Evolutionary conservation across 345 rosid genomes (phyloP), one percentile per base, ranked within the genome.

Genomic region (Salix exigua): DNA sequence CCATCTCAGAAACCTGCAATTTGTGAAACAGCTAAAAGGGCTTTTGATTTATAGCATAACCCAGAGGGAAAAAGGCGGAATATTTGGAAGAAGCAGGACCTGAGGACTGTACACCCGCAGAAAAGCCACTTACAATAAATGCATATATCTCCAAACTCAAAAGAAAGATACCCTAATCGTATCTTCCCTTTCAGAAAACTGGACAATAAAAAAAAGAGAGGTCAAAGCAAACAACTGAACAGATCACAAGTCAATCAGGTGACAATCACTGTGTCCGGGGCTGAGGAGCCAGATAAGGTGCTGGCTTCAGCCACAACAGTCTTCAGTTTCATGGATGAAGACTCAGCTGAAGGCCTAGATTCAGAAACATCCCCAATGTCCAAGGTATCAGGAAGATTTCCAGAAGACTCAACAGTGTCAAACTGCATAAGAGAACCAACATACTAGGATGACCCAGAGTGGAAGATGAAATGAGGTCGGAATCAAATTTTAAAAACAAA

Each of bases 281-380:
- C 58, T 2, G 79, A 48, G 50, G 86, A 80, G 69, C 89, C 84
- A 53, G 88, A 88, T 55, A 91, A 81, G 63, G 86, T 77, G 78
- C 83, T 75, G 11, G 83, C 85, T 85, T 88, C 97, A 35, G 78
- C 84, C 48, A 77, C 79, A 13, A 85, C 81, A 51, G 78, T 86
- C 89, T 86, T 94, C 82, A 73, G 84, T 82, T 90, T 90, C 78
- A 81, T 73, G 70, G 86, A 61, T 58, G 82, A 75, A 30, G 65
- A 67, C 33, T 83, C 85, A 2, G 79, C 76, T 33, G 86, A 73
- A 70, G 88, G 14, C 69, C 75, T 83, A 1, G 82, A 72, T 75
- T 88, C 97, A 23, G 91, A 81, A n/a, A 89, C 87, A 77, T 94
- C 99, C 10, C 97, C 94, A 51, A 91, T 94, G 83, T 92, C 98